Conservation (phyloP, 495 filamentous ascomycete species). For the Trichoderma asperelloides region DNA sequence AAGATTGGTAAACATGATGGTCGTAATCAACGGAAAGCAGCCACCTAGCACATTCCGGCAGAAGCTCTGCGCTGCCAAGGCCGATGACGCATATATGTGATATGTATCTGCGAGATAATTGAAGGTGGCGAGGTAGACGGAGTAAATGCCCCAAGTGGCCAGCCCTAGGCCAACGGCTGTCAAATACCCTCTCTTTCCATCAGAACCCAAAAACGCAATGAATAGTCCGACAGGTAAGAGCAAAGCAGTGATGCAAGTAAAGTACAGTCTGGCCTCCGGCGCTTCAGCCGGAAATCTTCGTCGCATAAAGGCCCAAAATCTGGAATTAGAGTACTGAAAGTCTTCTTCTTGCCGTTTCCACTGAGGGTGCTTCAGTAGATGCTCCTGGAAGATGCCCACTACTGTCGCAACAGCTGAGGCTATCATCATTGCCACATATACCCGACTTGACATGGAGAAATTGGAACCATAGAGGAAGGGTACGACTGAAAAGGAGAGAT, state of each 20-base stretch:
- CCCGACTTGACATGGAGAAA: constrained; percentile 55
- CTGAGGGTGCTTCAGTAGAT: constrained; percentile 30
- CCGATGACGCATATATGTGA: constrained; percentile 73
- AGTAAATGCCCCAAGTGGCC: constrained; percentile 82
- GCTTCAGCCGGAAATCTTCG: constrained; percentile 37
- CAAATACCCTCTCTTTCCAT: not conserved
- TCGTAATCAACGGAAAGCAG: constrained; percentile 69
- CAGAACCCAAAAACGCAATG: constrained; percentile 56
- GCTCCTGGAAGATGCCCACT: constrained; percentile 67
- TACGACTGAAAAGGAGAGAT: constrained; percentile 71
- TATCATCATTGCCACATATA: constrained; percentile 66
- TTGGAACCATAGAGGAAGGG: constrained; percentile 70
- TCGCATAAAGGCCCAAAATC: constrained; percentile 30
- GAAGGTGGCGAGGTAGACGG: constrained; percentile 82
- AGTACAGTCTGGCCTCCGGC: constrained; percentile 76
- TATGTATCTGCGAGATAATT: constrained; percentile 95
- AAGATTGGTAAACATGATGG: constrained; percentile 60
- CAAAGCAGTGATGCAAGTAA: constrained; percentile 63
- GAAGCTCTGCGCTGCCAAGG: constrained; percentile 80
- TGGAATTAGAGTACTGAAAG: not conserved
- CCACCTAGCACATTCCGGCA: constrained; percentile 79
- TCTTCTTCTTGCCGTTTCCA: constrained; percentile 20
- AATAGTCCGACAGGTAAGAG: constrained; percentile 58
- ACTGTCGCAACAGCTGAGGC: constrained; percentile 60
- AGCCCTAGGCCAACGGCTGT: constrained; percentile 53